Base-by-base conservation (phyloP, 2,329 filamentous ascomycete genomes). In the Scorias spongiosa region DNA sequence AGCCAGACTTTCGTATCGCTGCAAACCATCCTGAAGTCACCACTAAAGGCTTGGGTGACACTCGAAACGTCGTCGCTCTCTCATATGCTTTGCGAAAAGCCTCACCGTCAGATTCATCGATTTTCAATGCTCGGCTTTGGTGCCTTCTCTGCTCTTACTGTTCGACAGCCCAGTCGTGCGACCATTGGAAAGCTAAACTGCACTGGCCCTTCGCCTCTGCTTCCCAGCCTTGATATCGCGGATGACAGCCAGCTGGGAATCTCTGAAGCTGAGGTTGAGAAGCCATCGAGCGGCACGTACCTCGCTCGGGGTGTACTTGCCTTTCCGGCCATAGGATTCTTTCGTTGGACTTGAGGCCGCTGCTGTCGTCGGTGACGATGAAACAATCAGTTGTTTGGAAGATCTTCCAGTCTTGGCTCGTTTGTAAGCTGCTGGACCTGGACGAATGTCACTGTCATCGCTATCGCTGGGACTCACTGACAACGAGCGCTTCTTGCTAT, bases 251-350 rank as follows among this genome's bases (percentile, higher is more conserved):
- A 55, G 39, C 41, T 49, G 43, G 28, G 52, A 48, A 40, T 55
- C 53, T 12, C 49, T 39, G 28, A 43, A 26, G 38, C 49, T 51
- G 29, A 56, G 43, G 18, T 51, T 51, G 28, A 56, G 44, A 40
- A 56, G 32, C 52, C 51, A 55, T 15, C 48, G 49, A 14, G 54
- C 54, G 32, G 54, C 54, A 34, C 44, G 47, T 44, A 43, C 48
- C 39, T 55, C 54, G 4, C 40, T 46, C 10, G 49, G 18, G 12
- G n/a, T 28, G 38, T 40, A 40, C 17, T 40, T 40, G 5, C 14
- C 20, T 14, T 18, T 14, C 12, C 20, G 11, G 18, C 38, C 38
- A 18, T 5, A 3, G 11, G 32, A 3, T 36, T 12, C 32, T 12
- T 36, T 15, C 15, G 32, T 3, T 36, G 32, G 32, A 5, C 12